Base-by-base conservation (phyloP, 495 filamentous ascomycete genomes). In the Letharia lupina region DNA sequence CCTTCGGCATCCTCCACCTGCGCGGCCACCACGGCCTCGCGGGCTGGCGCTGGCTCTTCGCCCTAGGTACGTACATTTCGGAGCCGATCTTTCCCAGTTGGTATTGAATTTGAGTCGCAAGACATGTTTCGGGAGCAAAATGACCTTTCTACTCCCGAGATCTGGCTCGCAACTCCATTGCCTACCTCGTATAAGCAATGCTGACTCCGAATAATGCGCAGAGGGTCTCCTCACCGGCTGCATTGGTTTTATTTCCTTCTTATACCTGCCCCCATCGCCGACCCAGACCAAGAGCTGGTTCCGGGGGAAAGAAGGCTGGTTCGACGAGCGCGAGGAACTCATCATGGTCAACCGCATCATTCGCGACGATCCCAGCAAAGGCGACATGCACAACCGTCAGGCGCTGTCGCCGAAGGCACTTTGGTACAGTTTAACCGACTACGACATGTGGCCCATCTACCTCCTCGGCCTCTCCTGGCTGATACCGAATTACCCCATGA, bases 321-420 rank as follows among this genome's bases (percentile, higher is more conserved):
- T 91, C 71, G 83, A 76, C 10, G 84, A 86, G 63, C 76, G 78
- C 2, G 86, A 90, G 68, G 85, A 87, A 68, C 15, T 33, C 5
- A 89, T 91, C 66, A 83, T 93, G 37, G 87, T 90, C 13, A 93
- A 90, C 66, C 83, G 89, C 5, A 80, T 91, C 5, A 75, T 91
- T 37, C 81, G 87, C 31, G 88, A 90, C 58, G 88, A 90, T 68
- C 88, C 88, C 0, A 82, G 79, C 61, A 90, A 90, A 73, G 83
- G 84, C 40, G 70, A 72, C 28, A 85, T 85, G 82, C 81, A 84
- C 64, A 83, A 83, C 65, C 73, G 87, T 6, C 84, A 91, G 74
- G 82, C 81, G 3, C 73, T 92, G 10, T 82, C 80, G 0, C 80
- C 78, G 1, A 83, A 74, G 39, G 73, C 80, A 31, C 77, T 91